A percentile compares a stretch with the other conserved stretches of the same genome.
Conservation (phyloP, 2,329 filamentous ascomycete species). For the Colletotrichum incanum region DNA sequence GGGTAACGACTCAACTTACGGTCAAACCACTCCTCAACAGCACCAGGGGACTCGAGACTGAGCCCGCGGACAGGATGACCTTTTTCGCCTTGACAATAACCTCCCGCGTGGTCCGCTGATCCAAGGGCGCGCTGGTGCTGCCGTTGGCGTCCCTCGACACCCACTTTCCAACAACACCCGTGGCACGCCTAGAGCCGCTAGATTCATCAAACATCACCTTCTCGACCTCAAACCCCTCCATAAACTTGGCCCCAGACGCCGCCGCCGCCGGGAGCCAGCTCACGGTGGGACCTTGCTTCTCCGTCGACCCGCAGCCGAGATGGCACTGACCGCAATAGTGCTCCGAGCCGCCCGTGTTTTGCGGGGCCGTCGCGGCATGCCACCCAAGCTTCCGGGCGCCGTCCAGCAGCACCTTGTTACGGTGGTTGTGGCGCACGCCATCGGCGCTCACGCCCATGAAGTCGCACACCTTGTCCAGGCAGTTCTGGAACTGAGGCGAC, state of each 20-base stretch:
- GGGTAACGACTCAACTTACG: conserved; percentile 57
- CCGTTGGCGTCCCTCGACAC: conserved; percentile 77
- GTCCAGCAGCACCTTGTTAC: conserved; percentile 81
- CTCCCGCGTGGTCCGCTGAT: conserved; percentile 67
- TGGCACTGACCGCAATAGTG: conserved; percentile 82
- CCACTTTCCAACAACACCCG: conserved; percentile 84
- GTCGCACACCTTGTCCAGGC: conserved; percentile 83
- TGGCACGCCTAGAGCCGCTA: conserved; percentile 68
- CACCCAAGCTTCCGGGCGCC: conserved; percentile 83
- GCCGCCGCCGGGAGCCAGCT: conserved; percentile 87
- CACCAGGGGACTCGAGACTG: conserved; percentile 83
- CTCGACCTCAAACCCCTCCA: conserved; percentile 85
- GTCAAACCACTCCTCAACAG: conserved; percentile 84
- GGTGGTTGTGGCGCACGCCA: conserved; percentile 79
- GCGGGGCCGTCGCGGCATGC: conserved; percentile 77
- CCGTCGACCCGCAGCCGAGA: conserved; percentile 74
- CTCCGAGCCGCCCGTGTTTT: conserved; percentile 82
- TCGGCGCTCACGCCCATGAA: conserved; percentile 82
- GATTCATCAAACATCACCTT: conserved; percentile 77
- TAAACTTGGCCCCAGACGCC: conserved; percentile 82
- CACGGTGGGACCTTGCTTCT: conserved; percentile 85
- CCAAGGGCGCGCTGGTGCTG: conserved; percentile 65
- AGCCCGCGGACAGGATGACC: conserved; percentile 84
- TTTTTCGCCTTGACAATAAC: conserved; percentile 84
- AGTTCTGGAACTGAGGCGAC: conserved; percentile 81